These are phyloP conservation scores for Sugiyamaella lignohabitans DNA, from an alignment of 805 yeast genomes.

Conservation along the genomic window DNA sequence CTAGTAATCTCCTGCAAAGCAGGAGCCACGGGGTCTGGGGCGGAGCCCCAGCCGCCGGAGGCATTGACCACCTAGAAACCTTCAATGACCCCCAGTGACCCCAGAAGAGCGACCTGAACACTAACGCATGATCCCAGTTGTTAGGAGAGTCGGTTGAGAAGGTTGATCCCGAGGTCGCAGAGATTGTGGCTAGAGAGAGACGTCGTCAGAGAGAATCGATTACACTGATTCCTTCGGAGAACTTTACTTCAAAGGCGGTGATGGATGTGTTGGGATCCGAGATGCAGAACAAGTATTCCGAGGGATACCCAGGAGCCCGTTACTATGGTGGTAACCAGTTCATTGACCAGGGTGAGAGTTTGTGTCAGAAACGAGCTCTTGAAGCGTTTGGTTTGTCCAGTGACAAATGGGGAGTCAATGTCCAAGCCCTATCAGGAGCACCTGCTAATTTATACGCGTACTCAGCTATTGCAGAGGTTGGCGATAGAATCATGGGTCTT, in stretches of 20 bases:
- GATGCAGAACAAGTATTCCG: constrained; percentile 97
- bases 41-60: no score
- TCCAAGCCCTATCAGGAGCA: constrained; percentile 91
- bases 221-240: constrained; percentile 90
- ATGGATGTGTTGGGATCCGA: constrained; percentile 92
- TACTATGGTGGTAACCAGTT: constrained; percentile 97
- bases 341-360: constrained; percentile 82
- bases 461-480: constrained; percentile 80
- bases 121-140: no score
- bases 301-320: constrained; percentile 97
- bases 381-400: constrained; percentile 72
- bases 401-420: constrained; percentile 94
- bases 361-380: constrained; percentile 89
- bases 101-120: no score
- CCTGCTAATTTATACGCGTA: constrained; percentile 94
- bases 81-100: no score
- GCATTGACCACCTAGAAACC: no score
- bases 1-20: no score
- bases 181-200: constrained; percentile 69
- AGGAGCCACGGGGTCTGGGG: no score
- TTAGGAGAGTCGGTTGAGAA: constrained; percentile 18
- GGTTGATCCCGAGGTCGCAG: constrained; percentile 77
- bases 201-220: constrained; percentile 86
- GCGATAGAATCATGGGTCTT: constrained; percentile 93
- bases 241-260: constrained; percentile 91